Evolutionary conservation across 2,329 filamentous ascomycete species (phyloP), one percentile per base, ranked within the genome.

Genomic region (Coniella lustricola): DNA sequence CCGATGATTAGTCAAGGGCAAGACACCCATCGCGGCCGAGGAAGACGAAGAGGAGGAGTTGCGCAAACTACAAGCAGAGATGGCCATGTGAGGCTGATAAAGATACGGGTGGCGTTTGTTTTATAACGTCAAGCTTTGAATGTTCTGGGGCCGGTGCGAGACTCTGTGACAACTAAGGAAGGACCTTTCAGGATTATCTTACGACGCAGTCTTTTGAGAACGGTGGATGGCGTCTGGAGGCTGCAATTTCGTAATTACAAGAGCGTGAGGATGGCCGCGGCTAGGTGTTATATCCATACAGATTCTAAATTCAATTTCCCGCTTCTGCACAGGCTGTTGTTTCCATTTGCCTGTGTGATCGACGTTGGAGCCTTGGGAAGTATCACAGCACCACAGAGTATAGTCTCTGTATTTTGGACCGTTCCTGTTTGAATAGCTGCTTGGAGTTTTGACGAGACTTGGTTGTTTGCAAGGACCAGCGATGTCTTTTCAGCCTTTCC

Each of bases 41-140:
- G 90, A 96, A 66, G 91, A 97, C 76, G 93, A 97, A 64, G 91
- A 97, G 67, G 91, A 85, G 60, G 91, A 97, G 72, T 74, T 97
- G 62, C 81, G 85, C 68, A 96, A 93, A 71, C 69, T 98, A 58
- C 90, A 95, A 66, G 90, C 89, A 32, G 91, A 96, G 69, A 97
- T 97, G 91, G 90, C 90, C 56, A 95, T 96, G 85, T 95, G 62
- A 75, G 21, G 8, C 36, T 7, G 25, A 37, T 16, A 21, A 31
- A 18, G 40, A 20, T 32, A 16, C 17, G 20, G 29, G 18, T 50
- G 3, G 20, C 34, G 12, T 35, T 20, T 22, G 31, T 16, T 25
- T 25, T 33, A 38, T 12, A 20, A n/a, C n/a, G 35, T 20, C n/a
- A 52, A 18, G 17, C 22, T 31, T 33, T 37, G 22, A 12, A 25